Evolutionary conservation across 352 stramenopile genomes (phyloP).

Genomic region (Globisporangium mamillatum): DNA sequence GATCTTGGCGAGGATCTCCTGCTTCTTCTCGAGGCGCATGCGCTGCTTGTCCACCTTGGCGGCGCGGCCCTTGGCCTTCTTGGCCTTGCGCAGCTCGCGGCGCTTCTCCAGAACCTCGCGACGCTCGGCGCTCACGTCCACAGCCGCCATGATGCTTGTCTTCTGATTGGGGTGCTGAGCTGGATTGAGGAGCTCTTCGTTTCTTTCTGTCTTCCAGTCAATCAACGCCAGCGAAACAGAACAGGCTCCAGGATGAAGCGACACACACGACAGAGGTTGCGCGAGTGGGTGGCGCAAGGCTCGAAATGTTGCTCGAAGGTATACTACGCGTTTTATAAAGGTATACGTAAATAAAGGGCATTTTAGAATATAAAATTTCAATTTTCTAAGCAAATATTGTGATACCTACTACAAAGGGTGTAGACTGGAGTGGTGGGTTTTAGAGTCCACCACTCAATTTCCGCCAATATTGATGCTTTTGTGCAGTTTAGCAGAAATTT

Average conservation of each 20-base stretch:
- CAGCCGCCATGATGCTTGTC: background rate
- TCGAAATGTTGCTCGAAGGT: background rate
- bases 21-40: slow-evolving; percentile 68
- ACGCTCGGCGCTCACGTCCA: slow-evolving; percentile 30
- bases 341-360: background rate
- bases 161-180: background rate
- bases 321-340: background rate
- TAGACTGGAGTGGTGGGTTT: background rate
- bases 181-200: background rate
- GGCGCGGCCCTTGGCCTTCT: slow-evolving; percentile 69
- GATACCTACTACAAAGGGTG: background rate
- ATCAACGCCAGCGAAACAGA: background rate
- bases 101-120: slow-evolving; percentile 43
- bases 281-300: slow-evolving; percentile 8
- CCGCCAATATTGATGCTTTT: background rate
- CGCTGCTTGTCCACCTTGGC: slow-evolving; percentile 68
- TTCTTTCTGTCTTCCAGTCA: slow-evolving; percentile 15
- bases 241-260: slow-evolving; percentile 1
- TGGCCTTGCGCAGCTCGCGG: slow-evolving; percentile 75
- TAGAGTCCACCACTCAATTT: slow-evolving; percentile 11
- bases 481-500: background rate
- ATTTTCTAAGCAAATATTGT: background rate
- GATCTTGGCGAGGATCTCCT: slow-evolving; percentile 75
- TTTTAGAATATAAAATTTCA: too few species aligned
- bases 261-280: background rate